phyloP scores from a whole-genome alignment of 2,329 filamentous ascomycete species.

The Fonsecaea nubica region DNA sequence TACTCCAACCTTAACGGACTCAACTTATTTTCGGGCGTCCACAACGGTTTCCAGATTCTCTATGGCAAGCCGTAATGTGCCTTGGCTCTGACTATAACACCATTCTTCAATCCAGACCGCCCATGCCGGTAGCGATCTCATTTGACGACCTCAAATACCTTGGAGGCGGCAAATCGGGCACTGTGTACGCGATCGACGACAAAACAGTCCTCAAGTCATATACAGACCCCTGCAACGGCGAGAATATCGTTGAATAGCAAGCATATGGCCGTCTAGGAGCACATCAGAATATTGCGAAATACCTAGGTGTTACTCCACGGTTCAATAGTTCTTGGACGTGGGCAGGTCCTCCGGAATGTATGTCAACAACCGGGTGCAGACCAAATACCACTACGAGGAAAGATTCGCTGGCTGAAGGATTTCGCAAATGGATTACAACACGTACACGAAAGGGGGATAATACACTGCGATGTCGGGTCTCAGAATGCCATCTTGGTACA shows the following conservation, averaged over 20 bases:
- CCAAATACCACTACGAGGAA: constrained; percentile 14
- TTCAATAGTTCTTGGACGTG: constrained; percentile 22
- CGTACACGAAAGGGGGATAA: constrained; percentile 23
- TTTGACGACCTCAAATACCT: too few relatives aligned
- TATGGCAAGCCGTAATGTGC: too few relatives aligned
- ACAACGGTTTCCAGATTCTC: too few relatives aligned
- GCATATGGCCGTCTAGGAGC: constrained; percentile 27
- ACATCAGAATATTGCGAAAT: constrained; percentile 24
- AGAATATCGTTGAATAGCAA: constrained; percentile 12
- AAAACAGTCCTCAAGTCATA: too few relatives aligned
- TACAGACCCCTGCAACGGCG: too few relatives aligned
- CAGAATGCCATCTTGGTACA: constrained; percentile 28
- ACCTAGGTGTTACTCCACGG: not conserved
- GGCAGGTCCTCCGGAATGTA: constrained; percentile 11
- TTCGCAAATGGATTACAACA: constrained; percentile 24
- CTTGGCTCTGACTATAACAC: too few relatives aligned
- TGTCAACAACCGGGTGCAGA: constrained; percentile 7
- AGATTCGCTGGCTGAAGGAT: constrained; percentile 23
- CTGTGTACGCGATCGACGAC: too few relatives aligned
- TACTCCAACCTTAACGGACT: too few relatives aligned
- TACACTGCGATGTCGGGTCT: constrained; percentile 29
- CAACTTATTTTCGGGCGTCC: too few relatives aligned
- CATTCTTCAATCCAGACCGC: too few relatives aligned
- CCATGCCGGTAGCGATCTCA: too few relatives aligned
- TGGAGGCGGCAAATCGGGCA: too few relatives aligned